These are phyloP conservation scores for Amorphotheca resinae DNA, from an alignment of 495 filamentous ascomycete species.

Conservation along the genomic window DNA sequence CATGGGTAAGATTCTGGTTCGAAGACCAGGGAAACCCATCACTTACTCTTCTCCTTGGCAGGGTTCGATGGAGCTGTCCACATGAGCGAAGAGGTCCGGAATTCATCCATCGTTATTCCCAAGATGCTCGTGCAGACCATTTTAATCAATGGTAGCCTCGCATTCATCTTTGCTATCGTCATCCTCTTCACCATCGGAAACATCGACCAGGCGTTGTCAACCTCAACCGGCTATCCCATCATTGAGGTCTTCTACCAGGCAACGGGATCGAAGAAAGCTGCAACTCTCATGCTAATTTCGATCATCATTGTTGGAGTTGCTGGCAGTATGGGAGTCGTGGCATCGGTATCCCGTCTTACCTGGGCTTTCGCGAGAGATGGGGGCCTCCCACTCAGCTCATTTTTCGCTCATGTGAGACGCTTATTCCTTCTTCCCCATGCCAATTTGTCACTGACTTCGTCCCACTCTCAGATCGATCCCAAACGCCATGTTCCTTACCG, in stretches of 20 bases:
- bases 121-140: conserved; percentile 32
- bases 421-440: not conserved
- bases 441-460: not conserved
- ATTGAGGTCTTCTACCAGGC: conserved; percentile 37
- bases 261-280: conserved; percentile 26
- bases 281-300: conserved; percentile 29
- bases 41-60: not conserved
- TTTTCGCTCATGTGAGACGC: conserved; percentile 15
- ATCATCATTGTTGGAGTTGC: conserved; percentile 30
- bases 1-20: conserved; percentile 17
- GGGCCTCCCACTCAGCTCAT: conserved; percentile 32
- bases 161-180: conserved; percentile 32
- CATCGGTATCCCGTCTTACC: conserved; percentile 39
- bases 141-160: conserved; percentile 22
- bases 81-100: conserved; percentile 36
- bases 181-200: conserved; percentile 33
- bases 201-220: conserved; percentile 24
- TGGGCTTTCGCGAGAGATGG: conserved; percentile 44
- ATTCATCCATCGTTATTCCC: conserved; percentile 33
- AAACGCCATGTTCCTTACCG: conserved; percentile 40
- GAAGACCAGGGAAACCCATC: conserved; percentile 32
- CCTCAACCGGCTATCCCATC: conserved; percentile 32
- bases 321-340: conserved; percentile 31
- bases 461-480: conserved; percentile 25
- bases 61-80: conserved; percentile 16